A percentile compares a stretch with the other conserved stretches of the same genome.
Conservation (phyloP, 306 rosid genomes). For the Prunus fruticosa region DNA sequence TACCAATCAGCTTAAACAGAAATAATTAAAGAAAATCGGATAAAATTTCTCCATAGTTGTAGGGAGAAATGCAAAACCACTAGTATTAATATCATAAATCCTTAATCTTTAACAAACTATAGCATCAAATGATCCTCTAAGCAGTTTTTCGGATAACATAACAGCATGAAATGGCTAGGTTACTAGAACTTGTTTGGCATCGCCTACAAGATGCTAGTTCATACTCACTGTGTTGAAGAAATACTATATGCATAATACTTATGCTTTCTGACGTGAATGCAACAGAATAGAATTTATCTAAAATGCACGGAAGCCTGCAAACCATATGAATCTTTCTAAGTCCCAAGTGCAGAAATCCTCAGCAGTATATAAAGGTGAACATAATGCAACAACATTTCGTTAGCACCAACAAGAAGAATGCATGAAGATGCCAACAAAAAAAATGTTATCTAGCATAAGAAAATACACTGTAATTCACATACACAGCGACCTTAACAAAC, state of each 20-base stretch:
- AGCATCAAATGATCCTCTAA: not conserved
- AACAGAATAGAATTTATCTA: not conserved
- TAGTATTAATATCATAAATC: not conserved
- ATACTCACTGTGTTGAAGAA: not conserved
- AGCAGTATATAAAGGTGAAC: not conserved
- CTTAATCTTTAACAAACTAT: not conserved
- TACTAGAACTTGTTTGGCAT: not conserved
- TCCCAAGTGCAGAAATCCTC: not conserved
- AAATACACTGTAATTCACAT: not conserved
- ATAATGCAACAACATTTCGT: not conserved
- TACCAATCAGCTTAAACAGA: slow-evolving; percentile 8
- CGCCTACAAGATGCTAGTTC: not conserved
- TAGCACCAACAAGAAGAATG: not conserved
- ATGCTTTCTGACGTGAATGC: not conserved
- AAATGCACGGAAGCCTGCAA: not conserved
- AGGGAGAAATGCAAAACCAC: not conserved
- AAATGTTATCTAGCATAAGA: not conserved
- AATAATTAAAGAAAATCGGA: not conserved
- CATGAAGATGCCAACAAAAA: not conserved
- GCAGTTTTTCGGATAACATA: not conserved
- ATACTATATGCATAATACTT: not conserved
- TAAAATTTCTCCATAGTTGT: not conserved
- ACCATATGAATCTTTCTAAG: not conserved
- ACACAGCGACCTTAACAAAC: not conserved
- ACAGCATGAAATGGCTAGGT: not conserved